phyloP scores from a whole-genome alignment of 192 early-diverging fungal genomes.

The Coemansia sp. region DNA sequence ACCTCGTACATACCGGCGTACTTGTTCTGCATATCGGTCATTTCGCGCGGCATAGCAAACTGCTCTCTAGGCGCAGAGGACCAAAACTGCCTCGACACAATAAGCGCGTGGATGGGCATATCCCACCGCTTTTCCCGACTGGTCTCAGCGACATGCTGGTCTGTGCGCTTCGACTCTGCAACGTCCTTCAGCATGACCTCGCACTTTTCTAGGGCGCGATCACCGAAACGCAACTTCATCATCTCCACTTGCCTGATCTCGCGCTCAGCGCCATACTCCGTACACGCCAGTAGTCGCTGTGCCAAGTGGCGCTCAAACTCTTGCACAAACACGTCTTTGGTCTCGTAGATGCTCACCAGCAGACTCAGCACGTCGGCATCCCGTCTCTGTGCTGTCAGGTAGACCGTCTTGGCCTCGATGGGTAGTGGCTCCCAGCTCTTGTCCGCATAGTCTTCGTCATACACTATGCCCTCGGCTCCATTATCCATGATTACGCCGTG shows the following conservation, averaged over 20 bases:
- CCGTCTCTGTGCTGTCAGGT: slow-evolving; percentile 24
- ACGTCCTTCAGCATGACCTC: slow-evolving; percentile 84
- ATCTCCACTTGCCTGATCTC: slow-evolving; percentile 71
- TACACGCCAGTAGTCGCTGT: slow-evolving; percentile 47
- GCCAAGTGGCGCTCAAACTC: slow-evolving; percentile 69
- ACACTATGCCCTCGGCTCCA: slow-evolving; percentile 44
- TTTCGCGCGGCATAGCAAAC: slow-evolving; percentile 43
- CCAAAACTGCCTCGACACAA: slow-evolving; percentile 72
- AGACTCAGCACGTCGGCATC: slow-evolving; percentile 65
- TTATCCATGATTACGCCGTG: slow-evolving; percentile 9
- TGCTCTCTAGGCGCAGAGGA: slow-evolving; percentile 28
- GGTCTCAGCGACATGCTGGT: slow-evolving; percentile 52
- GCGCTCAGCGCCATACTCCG: slow-evolving; percentile 55
- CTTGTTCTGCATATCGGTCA: slow-evolving; percentile 40
- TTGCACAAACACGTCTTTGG: slow-evolving; percentile 63
- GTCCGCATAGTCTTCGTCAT: slow-evolving; percentile 54
- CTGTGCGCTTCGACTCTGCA: slow-evolving; percentile 67
- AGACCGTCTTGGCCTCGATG: slow-evolving; percentile 52
- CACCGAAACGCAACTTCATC: slow-evolving; percentile 72
- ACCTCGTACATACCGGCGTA: slow-evolving; percentile 53
- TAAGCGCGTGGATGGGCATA: slow-evolving; percentile 37
- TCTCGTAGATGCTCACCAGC: slow-evolving; percentile 69
- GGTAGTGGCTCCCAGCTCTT: slow-evolving; percentile 66
- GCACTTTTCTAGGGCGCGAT: slow-evolving; percentile 58
- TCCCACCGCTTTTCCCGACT: slow-evolving; percentile 6